Evolutionary conservation across 2,329 filamentous ascomycete genomes (phyloP).

Genomic region (Colletotrichum sp.): DNA sequence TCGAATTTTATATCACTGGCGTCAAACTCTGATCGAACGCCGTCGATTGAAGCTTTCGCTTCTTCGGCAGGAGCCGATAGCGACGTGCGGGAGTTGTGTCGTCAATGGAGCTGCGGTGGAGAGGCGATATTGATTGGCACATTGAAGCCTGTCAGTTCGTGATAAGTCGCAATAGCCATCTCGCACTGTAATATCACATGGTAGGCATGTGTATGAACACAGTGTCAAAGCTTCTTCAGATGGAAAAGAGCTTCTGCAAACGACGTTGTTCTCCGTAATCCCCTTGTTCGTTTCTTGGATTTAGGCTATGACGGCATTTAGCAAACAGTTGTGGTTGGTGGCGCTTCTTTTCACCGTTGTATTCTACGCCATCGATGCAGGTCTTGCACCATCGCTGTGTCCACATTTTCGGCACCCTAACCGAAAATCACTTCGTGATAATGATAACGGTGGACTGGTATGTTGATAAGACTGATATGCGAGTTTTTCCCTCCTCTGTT

Average conservation of each 20-base stretch:
- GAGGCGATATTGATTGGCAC: not conserved
- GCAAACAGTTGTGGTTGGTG: not conserved
- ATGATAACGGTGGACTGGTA: not conserved
- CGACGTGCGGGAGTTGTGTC: not conserved
- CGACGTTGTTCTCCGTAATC: not conserved
- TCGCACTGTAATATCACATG: not conserved
- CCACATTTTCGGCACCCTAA: conserved; percentile 1
- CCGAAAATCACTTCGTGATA: not conserved
- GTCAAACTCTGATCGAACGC: not conserved
- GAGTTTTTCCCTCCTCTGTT: not conserved
- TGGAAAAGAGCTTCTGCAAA: not conserved
- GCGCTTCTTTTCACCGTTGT: not conserved
- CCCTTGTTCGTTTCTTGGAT: not conserved
- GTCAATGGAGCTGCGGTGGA: not conserved
- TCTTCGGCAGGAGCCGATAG: conserved; percentile 5
- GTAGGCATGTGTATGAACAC: not conserved
- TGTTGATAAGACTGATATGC: not conserved
- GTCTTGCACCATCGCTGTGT: not conserved
- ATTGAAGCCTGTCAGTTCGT: not conserved
- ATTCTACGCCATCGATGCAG: not conserved
- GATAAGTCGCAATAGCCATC: not conserved
- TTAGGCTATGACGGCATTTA: not conserved
- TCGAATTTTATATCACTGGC: not conserved
- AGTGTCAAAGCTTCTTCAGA: not conserved
- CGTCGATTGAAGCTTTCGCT: conserved; percentile 12